Evolutionary conservation across 345 rosid genomes (phyloP).

Genomic region (Acer yangbiense): DNA sequence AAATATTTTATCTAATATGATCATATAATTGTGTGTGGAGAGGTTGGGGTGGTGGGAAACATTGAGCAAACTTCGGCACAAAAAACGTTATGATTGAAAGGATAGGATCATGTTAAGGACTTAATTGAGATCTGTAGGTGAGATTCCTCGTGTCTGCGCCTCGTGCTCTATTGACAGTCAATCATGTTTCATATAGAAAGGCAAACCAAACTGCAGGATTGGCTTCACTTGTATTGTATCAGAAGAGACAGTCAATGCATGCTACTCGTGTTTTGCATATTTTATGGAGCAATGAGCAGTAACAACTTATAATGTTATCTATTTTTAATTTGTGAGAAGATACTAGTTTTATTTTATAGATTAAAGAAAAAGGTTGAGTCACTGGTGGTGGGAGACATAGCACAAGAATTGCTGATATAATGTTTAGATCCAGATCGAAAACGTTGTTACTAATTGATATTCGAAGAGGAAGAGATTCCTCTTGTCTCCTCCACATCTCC

Average conservation of each 20-base stretch:
- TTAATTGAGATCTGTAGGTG: not conserved
- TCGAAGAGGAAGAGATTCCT: slow-evolving; percentile 18
- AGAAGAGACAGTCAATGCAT: not conserved
- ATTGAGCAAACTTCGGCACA: not conserved
- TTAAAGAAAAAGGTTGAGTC: not conserved
- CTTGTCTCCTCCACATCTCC: slow-evolving; percentile 14
- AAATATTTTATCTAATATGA: not conserved
- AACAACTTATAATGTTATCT: not conserved
- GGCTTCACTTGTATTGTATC: not conserved
- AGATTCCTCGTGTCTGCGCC: slow-evolving; percentile 20
- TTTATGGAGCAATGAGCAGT: not conserved
- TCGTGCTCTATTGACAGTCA: not conserved
- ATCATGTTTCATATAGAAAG: not conserved
- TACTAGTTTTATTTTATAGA: not conserved
- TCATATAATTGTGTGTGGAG: not conserved
- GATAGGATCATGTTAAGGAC: not conserved
- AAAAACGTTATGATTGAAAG: not conserved
- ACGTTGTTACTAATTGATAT: not conserved
- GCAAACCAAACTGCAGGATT: not conserved
- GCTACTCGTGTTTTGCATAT: not conserved
- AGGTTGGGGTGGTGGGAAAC: slow-evolving; percentile 12
- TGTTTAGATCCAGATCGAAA: slow-evolving; percentile 14
- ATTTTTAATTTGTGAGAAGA: not conserved
- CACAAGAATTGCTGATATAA: not conserved
- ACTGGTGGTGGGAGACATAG: slow-evolving; percentile 11